These are phyloP conservation scores for Xylariaceae sp. DNA, from an alignment of 2,329 filamentous ascomycete species.

Conservation along the genomic window DNA sequence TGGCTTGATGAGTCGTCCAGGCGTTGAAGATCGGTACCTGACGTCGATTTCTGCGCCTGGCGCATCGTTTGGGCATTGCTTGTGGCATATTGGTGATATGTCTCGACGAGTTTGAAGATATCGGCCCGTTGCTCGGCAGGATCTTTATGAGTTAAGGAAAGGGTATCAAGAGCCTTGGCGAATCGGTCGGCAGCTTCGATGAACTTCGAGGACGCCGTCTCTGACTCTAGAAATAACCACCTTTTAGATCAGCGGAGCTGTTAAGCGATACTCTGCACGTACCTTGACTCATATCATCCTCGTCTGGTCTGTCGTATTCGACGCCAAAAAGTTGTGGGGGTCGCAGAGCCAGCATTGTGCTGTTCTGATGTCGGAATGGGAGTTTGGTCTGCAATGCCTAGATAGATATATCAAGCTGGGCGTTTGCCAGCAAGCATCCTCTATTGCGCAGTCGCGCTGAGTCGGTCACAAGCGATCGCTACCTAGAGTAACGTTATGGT, in stretches of 20 bases:
- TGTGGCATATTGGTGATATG: slow-evolving; percentile 55
- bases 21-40: slow-evolving; percentile 26
- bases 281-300: slow-evolving; percentile 22
- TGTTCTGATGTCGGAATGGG: slow-evolving; percentile 2
- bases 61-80: slow-evolving; percentile 41
- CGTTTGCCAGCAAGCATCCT: slow-evolving; percentile 26
- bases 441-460: slow-evolving; percentile 16
- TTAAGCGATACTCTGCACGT: slow-evolving; percentile 2
- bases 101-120: slow-evolving; percentile 61
- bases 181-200: slow-evolving; percentile 77
- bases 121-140: slow-evolving; percentile 54
- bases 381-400: slow-evolving; percentile 15
- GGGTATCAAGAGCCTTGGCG: slow-evolving; percentile 74
- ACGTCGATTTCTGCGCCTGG: slow-evolving; percentile 36
- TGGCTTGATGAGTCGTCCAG: slow-evolving; percentile 34
- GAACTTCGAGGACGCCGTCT: slow-evolving; percentile 23
- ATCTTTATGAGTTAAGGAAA: slow-evolving; percentile 48
- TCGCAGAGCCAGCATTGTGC: slow-evolving; percentile 19
- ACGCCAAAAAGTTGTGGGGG: slow-evolving; percentile 16
- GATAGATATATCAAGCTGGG: slow-evolving; percentile 13
- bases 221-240: slow-evolving; percentile 16
- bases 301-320: slow-evolving; percentile 16
- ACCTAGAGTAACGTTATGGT: neutral
- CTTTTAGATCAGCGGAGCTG: neutral
- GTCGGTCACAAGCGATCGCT: neutral